Evolutionary conservation across 164 flowering plant genomes (phyloP), one percentile per base, ranked within the genome.

Genomic region (Aristolochia californica): DNA sequence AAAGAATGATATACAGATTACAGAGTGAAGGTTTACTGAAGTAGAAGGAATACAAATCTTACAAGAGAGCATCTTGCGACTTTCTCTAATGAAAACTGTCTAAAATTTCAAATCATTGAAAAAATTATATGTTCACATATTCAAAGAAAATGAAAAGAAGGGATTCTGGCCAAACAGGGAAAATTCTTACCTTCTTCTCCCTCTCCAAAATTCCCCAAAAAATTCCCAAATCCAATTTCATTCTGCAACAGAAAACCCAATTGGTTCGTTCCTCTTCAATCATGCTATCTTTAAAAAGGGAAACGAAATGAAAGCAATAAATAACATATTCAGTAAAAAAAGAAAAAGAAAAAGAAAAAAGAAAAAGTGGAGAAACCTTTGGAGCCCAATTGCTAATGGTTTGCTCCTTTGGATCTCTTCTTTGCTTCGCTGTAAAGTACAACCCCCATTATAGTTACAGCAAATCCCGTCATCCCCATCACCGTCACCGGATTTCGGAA

Each of bases 391-490:
- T 13, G 43, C 28, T 30, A 54, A 54, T 54, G 57, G 57, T 14
- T 18, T 24, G 54, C 26, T 5, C 40, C 74, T 63, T 73, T 87
- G 28, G 90, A 79, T 58, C 96, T 74, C 81, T 85, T 91, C 83
- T 74, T 86, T 0, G 96, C 98, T 60, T 91, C 96, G 52, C 95
- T 88, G 81, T 91, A 91, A 63, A 86, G 85, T 47, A 81, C 95
- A 27, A 91, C 98, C 13, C 98, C 98, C 93, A 88, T 83, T 9
- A 88, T 65, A 0, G 98, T 91, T n/a, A 91, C 80, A 0, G 71
- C 95, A 43, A 91, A 91, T 2, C 98, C 98, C 9, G 87, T 67
- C 73, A 86, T 83, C 23, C 98, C 98, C 98, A 91, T 88, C 60
- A 76, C 79, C 1, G 88, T 91, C 57, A 91, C 98, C 62, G 96